A percentile compares a stretch with the other conserved stretches of the same genome.
Conservation (phyloP, 2,329 filamentous ascomycete genomes). For the Didymella arachidicola region DNA sequence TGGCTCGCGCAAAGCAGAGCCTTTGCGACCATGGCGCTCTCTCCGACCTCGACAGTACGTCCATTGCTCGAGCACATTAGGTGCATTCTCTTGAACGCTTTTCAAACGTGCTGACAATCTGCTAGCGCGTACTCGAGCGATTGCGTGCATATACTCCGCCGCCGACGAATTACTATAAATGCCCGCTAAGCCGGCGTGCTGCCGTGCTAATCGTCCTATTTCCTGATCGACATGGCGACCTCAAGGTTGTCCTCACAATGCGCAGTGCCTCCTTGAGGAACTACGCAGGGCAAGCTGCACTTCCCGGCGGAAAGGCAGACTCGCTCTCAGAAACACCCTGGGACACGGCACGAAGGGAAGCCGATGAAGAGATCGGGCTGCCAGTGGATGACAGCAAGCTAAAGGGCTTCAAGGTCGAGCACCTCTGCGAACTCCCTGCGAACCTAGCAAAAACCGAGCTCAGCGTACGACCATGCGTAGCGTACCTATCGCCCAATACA, state of each 20-base stretch:
- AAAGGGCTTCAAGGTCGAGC: constrained; percentile 81
- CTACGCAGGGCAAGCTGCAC: constrained; percentile 78
- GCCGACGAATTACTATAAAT: constrained; percentile 63
- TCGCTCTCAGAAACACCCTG: constrained; percentile 65
- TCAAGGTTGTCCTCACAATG: constrained; percentile 72
- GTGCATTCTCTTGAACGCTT: not conserved
- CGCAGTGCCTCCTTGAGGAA: constrained; percentile 65
- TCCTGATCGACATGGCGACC: constrained; percentile 79
- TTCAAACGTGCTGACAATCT: constrained; percentile 20
- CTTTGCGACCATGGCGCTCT: constrained; percentile 41
- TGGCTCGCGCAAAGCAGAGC: constrained; percentile 43
- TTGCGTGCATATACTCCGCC: constrained; percentile 65
- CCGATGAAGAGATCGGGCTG: constrained; percentile 91
- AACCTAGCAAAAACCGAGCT: constrained; percentile 61
- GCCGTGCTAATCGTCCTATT: constrained; percentile 90
- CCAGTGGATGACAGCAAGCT: constrained; percentile 74
- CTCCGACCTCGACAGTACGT: constrained; percentile 42
- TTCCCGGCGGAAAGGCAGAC: constrained; percentile 76
- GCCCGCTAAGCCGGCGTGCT: constrained; percentile 72
- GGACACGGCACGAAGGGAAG: constrained; percentile 87
- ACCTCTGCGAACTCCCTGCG: constrained; percentile 80
- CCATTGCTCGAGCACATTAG: not conserved
- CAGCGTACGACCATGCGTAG: constrained; percentile 60
- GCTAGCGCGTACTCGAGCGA: constrained; percentile 60
- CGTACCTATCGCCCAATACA: constrained; percentile 62